Evolutionary conservation across 306 rosid species (phyloP).

Genomic region (Begonia fuchsioides): DNA sequence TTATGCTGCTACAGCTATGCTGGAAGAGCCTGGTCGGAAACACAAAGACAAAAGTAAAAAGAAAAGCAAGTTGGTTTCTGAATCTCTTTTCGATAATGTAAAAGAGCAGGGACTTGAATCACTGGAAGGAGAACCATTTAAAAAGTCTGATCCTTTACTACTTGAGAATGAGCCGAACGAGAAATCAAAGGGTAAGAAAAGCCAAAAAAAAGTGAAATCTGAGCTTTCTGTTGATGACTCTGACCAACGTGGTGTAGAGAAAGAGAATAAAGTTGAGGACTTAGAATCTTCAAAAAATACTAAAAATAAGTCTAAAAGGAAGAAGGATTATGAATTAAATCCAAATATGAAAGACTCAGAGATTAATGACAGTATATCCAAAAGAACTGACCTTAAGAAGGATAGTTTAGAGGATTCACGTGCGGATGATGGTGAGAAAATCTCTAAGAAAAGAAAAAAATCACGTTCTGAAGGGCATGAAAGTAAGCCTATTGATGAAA

Average conservation of each 20-base stretch:
- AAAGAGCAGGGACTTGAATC: slow-evolving; percentile 20
- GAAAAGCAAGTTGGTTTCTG: slow-evolving; percentile 34
- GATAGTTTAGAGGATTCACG: slow-evolving; percentile 14
- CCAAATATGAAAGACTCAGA: slow-evolving; percentile 7
- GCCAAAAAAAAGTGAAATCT: slow-evolving; percentile 28
- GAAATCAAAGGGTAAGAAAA: slow-evolving; percentile 41
- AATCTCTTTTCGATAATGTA: slow-evolving; percentile 12
- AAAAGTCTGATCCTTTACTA: slow-evolving; percentile 14
- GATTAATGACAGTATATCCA: slow-evolving; percentile 3
- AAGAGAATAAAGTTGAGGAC: not conserved
- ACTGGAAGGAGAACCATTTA: slow-evolving; percentile 10
- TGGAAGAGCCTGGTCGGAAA: slow-evolving; percentile 17
- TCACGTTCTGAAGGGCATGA: slow-evolving; percentile 32
- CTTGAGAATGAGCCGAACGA: slow-evolving; percentile 22
- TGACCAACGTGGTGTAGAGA: slow-evolving; percentile 6
- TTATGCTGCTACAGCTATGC: slow-evolving; percentile 7
- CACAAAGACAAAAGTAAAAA: slow-evolving; percentile 40
- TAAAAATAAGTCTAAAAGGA: slow-evolving; percentile 13
- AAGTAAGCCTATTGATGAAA: slow-evolving; percentile 18
- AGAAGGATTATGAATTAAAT: slow-evolving; percentile 18
- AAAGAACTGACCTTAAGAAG: slow-evolving; percentile 15
- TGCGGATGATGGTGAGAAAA: slow-evolving; percentile 28
- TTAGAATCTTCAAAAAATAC: slow-evolving; percentile 1
- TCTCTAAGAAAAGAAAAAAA: slow-evolving; percentile 64
- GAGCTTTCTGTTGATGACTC: slow-evolving; percentile 12